phyloP scores from a whole-genome alignment of 1,284 basidiomycete genomes.

The Erythrobasidium hasegawianum region DNA sequence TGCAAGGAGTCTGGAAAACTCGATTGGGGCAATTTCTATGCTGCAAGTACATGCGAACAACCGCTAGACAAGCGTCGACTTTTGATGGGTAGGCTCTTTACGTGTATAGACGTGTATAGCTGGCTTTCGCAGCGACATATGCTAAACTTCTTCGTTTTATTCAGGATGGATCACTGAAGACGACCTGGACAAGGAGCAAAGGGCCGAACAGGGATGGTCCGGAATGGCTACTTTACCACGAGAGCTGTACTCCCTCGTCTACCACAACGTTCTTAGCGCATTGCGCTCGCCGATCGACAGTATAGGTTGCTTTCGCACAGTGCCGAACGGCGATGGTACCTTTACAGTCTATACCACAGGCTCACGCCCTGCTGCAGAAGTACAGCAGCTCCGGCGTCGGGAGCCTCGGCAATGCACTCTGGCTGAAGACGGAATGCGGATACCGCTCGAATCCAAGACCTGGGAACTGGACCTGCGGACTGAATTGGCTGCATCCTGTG shows the following conservation, averaged over 20 bases:
- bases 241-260: constrained; percentile 4
- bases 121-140: too few species aligned
- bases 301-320: not conserved
- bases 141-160: too few species aligned
- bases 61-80: not conserved
- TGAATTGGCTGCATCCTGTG: not conserved
- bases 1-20: constrained; percentile 1
- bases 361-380: not conserved
- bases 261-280: not conserved
- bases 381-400: not conserved
- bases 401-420: not conserved
- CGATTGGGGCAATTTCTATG: constrained; percentile 11
- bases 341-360: not conserved
- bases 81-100: constrained; percentile 14
- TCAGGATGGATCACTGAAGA: constrained; percentile 18
- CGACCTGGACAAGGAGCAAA: not conserved
- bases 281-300: not conserved
- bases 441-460: constrained; percentile 1
- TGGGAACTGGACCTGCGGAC: constrained; percentile 6
- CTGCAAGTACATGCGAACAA: constrained; percentile 5
- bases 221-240: constrained; percentile 9
- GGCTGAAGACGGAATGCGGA: not conserved
- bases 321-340: not conserved
- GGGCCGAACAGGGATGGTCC: constrained; percentile 4
- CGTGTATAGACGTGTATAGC: too few species aligned